Evolutionary conservation across 116 monocot genomes (phyloP).

Genomic region (Phalaenopsis hybrid): DNA sequence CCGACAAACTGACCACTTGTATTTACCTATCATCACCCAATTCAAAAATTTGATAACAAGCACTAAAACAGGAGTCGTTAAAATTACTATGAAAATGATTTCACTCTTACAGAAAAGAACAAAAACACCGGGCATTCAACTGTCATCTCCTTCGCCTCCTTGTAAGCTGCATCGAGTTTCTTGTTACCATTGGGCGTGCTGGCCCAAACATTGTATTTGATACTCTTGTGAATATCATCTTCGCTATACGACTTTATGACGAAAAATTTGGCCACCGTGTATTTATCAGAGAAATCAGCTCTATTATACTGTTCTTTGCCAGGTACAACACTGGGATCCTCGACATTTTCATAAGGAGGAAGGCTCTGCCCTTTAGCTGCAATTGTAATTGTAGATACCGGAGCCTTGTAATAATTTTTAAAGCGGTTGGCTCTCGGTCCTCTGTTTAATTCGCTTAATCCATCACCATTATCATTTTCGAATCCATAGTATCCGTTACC

Average conservation of each 20-base stretch:
- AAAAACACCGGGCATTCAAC: conserved; percentile 40
- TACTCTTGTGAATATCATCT: conserved; percentile 56
- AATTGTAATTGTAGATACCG: conserved; percentile 22
- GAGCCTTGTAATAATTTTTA: conserved; percentile 33
- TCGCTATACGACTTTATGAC: conserved; percentile 57
- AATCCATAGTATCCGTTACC: conserved; percentile 56
- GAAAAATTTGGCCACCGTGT: conserved; percentile 43
- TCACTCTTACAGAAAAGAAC: conserved; percentile 42
- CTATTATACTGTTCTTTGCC: conserved; percentile 40
- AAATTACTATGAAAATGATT: neutral
- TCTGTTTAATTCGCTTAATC: conserved; percentile 60
- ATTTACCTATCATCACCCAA: no score
- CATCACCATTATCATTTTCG: conserved; percentile 58
- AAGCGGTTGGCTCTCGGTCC: conserved; percentile 65
- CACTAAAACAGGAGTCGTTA: neutral
- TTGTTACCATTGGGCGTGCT: conserved; percentile 56
- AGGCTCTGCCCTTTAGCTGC: conserved; percentile 43
- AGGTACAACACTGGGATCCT: conserved; percentile 36
- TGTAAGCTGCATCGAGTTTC: conserved; percentile 49
- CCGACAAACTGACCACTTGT: no score
- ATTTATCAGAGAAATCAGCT: conserved; percentile 30
- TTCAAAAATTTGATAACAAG: neutral
- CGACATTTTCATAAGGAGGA: conserved; percentile 17
- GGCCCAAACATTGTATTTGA: conserved; percentile 56
- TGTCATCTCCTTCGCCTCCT: conserved; percentile 32